phyloP scores from a whole-genome alignment of 129 eudicot species.

The Deinandra increscens region DNA sequence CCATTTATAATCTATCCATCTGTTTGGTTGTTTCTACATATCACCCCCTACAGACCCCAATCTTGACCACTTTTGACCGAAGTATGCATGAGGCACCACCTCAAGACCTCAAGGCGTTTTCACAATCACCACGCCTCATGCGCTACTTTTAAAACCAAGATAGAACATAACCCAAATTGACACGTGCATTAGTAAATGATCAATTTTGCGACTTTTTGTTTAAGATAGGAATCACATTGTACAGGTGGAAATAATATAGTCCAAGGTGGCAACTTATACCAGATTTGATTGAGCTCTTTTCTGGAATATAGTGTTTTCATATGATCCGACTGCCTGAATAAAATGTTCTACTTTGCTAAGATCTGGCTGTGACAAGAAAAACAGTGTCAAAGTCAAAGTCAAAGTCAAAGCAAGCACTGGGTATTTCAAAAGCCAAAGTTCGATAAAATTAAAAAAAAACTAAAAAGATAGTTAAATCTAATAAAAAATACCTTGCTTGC shows the following conservation, averaged over 20 bases:
- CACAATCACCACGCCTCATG: no score
- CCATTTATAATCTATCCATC: no score
- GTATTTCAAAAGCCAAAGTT: neutral
- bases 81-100: no score
- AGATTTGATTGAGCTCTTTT: constrained; percentile 74
- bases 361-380: constrained; percentile 61
- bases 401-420: constrained; percentile 13
- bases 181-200: neutral
- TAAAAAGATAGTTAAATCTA: neutral
- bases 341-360: constrained; percentile 77
- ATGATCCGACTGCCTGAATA: constrained; percentile 92
- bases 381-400: neutral
- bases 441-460: neutral
- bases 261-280: constrained; percentile 36
- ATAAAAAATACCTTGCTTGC: constrained; percentile 68
- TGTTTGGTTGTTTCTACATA: no score
- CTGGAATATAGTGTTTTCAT: constrained; percentile 78
- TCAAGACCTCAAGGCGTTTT: no score
- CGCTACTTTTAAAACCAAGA: no score
- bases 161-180: neutral
- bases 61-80: no score
- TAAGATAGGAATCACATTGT: neutral
- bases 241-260: neutral
- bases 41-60: no score
- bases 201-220: neutral